Conservation (phyloP, 176 grass and related monocot genomes). For the Aegilops sharonensis region DNA sequence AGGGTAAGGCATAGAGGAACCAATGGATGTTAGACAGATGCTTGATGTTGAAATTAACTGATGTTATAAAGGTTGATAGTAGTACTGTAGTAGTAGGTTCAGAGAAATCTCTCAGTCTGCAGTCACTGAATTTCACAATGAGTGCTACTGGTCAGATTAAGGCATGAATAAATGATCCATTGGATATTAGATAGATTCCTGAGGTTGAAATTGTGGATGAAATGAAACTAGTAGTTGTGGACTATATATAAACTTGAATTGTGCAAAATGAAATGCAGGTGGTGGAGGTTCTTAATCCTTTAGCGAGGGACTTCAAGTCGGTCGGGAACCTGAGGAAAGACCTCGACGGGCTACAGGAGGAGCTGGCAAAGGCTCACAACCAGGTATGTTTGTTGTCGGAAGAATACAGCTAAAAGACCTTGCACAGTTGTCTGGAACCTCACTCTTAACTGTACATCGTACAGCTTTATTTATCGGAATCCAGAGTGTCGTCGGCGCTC, state of each 20-base stretch:
- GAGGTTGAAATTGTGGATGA: not conserved
- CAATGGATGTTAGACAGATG: not conserved
- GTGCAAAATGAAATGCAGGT: constrained; percentile 49
- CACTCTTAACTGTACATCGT: not conserved
- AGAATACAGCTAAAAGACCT: not conserved
- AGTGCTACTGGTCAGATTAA: not conserved
- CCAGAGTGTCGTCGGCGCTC: constrained; percentile 62
- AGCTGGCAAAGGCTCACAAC: constrained; percentile 63
- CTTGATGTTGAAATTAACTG: not conserved
- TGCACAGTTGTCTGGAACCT: not conserved
- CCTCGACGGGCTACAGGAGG: constrained; percentile 70
- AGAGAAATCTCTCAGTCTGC: not conserved
- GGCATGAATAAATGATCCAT: not conserved
- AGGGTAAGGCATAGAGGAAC: not conserved
- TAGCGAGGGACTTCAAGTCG: constrained; percentile 90
- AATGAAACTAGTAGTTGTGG: not conserved
- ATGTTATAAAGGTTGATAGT: no score
- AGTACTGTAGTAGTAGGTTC: not conserved
- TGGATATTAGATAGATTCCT: not conserved
- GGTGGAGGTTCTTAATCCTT: constrained; percentile 86
- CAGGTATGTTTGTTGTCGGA: constrained; percentile 47
- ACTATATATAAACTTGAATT: not conserved
- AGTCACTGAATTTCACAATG: not conserved
- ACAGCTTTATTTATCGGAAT: constrained; percentile 82
- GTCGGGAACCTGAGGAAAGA: constrained; percentile 91